These are phyloP conservation scores for Rubroboletus pulcherrimus DNA, from an alignment of 768 basidiomycete genomes.

Conservation along the genomic window DNA sequence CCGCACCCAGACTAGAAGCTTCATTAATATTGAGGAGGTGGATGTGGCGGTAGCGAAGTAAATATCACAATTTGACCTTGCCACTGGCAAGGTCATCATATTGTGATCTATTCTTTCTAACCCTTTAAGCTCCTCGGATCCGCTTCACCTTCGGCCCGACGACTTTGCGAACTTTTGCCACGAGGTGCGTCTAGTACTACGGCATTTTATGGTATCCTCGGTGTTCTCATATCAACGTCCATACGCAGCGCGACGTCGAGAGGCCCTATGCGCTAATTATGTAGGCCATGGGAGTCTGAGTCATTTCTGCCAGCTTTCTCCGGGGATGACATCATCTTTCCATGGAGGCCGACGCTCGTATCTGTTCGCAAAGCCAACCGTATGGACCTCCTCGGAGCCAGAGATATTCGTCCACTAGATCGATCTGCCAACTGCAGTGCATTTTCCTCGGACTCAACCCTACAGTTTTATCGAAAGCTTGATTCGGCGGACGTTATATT, in stretches of 20 bases:
- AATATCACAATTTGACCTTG: not conserved
- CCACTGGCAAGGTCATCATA: not conserved
- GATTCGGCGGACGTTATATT: not conserved
- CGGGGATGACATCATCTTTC: not conserved
- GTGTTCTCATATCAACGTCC: not conserved
- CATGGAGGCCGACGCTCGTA: not conserved
- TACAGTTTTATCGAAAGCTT: too few species aligned
- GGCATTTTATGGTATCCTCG: too few species aligned
- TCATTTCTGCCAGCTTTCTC: too few species aligned
- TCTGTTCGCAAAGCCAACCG: too few species aligned
- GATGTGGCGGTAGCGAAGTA: not conserved
- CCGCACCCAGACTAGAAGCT: not conserved
- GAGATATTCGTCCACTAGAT: too few species aligned
- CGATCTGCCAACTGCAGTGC: not conserved
- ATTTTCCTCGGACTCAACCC: too few species aligned
- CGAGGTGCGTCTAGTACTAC: too few species aligned
- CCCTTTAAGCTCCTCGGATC: not conserved
- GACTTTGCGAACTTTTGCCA: not conserved
- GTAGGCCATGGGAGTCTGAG: not conserved
- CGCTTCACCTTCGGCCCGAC: not conserved
- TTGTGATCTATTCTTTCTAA: not conserved
- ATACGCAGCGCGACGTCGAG: not conserved
- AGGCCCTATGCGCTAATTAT: not conserved
- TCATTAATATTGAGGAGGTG: not conserved
- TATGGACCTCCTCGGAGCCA: not conserved